These are phyloP conservation scores for Vigna mungo DNA, from an alignment of 306 rosid species.

Conservation along the genomic window DNA sequence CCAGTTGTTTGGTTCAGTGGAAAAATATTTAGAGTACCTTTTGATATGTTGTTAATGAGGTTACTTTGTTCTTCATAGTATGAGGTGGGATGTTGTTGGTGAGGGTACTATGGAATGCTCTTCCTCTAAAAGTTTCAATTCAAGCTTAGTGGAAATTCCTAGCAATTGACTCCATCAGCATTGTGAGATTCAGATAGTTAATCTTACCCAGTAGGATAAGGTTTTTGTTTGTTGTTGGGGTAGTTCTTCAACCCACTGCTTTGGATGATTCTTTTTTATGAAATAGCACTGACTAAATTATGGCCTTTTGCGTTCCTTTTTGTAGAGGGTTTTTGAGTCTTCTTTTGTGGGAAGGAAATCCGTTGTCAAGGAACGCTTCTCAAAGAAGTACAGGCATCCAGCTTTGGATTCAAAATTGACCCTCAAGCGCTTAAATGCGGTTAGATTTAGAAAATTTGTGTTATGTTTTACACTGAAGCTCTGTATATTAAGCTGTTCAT, in stretches of 20 bases:
- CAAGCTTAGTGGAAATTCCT: neutral
- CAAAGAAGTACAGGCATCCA: conserved; percentile 94
- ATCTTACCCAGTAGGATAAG: neutral
- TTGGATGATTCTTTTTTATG: conserved; percentile 5
- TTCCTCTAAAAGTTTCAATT: conserved; percentile 23
- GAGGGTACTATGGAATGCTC: no score
- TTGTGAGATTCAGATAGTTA: neutral
- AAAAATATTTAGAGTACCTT: no score
- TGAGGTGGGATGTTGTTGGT: no score
- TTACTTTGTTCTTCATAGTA: no score
- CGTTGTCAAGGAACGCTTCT: conserved; percentile 86
- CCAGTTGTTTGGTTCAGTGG: no score
- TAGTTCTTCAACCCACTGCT: neutral
- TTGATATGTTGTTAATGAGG: no score
- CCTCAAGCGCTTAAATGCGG: conserved; percentile 78
- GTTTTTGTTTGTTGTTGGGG: neutral
- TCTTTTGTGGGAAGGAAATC: conserved; percentile 79
- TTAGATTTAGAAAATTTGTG: conserved; percentile 35
- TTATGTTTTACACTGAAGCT: neutral
- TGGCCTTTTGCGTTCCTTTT: conserved; percentile 29
- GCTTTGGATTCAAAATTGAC: conserved; percentile 87
- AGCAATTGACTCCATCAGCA: neutral
- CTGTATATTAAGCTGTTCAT: neutral
- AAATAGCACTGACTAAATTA: neutral
- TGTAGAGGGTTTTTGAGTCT: conserved; percentile 84